Conservation (phyloP, 176 grass and related monocot genomes). For the Tillandsia fasciculata region DNA sequence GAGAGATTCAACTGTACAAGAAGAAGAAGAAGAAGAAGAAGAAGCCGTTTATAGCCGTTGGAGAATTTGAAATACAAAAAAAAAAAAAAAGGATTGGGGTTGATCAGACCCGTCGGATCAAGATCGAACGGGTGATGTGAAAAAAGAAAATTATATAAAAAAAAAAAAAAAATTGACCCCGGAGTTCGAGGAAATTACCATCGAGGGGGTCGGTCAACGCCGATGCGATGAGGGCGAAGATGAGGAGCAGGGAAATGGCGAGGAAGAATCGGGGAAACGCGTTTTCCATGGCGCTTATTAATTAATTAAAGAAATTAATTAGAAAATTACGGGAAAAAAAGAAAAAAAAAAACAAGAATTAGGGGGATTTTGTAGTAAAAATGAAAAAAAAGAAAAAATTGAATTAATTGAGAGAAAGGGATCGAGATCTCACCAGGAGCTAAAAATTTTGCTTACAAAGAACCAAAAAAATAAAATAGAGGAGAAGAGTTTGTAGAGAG, state of each 20-base stretch:
- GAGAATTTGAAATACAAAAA: neutral
- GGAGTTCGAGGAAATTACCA: neutral
- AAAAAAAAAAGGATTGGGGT: neutral
- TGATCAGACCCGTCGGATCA: neutral
- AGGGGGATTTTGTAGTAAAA: no score
- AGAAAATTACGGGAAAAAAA: no score
- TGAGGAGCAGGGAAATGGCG: neutral
- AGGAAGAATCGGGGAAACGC: neutral
- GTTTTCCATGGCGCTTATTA: neutral
- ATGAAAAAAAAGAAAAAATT: no score
- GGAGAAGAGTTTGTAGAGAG: no score
- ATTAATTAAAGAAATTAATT: no score
- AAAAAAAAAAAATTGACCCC: neutral
- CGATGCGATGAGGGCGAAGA: neutral
- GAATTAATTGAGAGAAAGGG: no score
- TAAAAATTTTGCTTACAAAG: no score
- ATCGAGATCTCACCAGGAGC: no score
- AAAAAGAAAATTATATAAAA: neutral
- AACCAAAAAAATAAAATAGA: no score
- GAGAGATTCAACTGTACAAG: conserved; percentile 26
- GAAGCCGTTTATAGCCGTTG: neutral
- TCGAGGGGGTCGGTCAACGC: conserved; percentile 1
- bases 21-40: conserved; percentile 4
- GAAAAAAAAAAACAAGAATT: no score
- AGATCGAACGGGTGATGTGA: neutral